Evolutionary conservation across 1,284 basidiomycete genomes (phyloP).

Genomic region (Serendipita sp.): DNA sequence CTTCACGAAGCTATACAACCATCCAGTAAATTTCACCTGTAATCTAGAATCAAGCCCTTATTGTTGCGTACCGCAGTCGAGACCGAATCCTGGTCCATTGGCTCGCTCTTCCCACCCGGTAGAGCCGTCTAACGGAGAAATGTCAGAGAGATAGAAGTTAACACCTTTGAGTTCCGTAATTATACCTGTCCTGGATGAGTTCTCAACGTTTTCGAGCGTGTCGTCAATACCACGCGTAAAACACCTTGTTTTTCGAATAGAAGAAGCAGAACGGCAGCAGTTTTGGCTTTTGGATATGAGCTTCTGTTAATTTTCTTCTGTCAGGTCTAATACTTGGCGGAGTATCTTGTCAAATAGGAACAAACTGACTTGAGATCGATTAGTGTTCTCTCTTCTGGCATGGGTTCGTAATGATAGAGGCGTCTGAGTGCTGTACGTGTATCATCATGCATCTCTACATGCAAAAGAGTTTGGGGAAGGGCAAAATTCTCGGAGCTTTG

Average conservation of each 20-base stretch:
- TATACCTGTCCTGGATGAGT: slow-evolving; percentile 47
- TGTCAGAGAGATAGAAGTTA: not conserved
- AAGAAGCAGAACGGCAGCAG: slow-evolving; percentile 65
- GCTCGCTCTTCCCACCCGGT: slow-evolving; percentile 71
- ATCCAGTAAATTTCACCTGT: not conserved
- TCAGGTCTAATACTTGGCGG: too few species aligned
- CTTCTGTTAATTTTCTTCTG: not conserved
- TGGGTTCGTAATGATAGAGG: not conserved
- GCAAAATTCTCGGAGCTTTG: too few species aligned
- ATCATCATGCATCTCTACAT: not conserved
- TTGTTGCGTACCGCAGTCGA: slow-evolving; percentile 58
- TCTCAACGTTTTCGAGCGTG: slow-evolving; percentile 61
- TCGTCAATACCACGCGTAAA: slow-evolving; percentile 68
- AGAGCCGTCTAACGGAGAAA: slow-evolving; percentile 48
- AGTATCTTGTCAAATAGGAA: not conserved
- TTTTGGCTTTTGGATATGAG: slow-evolving; percentile 29
- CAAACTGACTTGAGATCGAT: not conserved
- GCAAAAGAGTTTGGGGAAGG: not conserved
- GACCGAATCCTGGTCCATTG: slow-evolving; percentile 44
- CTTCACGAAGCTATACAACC: slow-evolving; percentile 52
- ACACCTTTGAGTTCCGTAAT: not conserved
- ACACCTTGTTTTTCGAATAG: slow-evolving; percentile 53
- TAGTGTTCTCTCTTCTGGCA: not conserved
- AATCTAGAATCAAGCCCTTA: not conserved
- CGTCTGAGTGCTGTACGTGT: not conserved